Evolutionary conservation across 495 filamentous ascomycete species (phyloP).

Genomic region (Ramalina peruviana): DNA sequence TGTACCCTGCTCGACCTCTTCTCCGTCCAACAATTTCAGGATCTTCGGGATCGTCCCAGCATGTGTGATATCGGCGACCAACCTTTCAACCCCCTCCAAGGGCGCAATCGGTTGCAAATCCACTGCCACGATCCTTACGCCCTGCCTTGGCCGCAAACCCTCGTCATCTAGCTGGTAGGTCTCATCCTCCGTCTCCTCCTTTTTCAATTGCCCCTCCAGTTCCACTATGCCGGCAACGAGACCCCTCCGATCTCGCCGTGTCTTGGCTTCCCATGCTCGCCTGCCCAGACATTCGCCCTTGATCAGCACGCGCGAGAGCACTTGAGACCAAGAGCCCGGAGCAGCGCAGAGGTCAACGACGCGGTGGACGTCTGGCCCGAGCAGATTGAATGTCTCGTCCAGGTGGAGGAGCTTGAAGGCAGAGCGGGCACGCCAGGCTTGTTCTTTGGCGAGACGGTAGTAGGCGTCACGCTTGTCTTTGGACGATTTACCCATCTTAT

Average conservation of each 20-base stretch:
- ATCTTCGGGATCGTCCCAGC: slow-evolving; percentile 85
- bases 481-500: slow-evolving; percentile 83
- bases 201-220: slow-evolving; percentile 13
- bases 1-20: slow-evolving; percentile 37
- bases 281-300: slow-evolving; percentile 83
- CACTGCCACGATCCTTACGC: slow-evolving; percentile 88
- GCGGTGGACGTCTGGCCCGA: slow-evolving; percentile 60
- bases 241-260: slow-evolving; percentile 39
- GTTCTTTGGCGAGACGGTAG: slow-evolving; percentile 93
- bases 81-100: slow-evolving; percentile 75
- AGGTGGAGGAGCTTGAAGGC: slow-evolving; percentile 96
- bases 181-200: slow-evolving; percentile 20
- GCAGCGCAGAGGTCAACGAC: slow-evolving; percentile 95
- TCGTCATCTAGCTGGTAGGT: neutral
- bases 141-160: slow-evolving; percentile 43
- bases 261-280: slow-evolving; percentile 70
- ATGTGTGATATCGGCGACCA: slow-evolving; percentile 93
- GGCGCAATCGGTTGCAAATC: slow-evolving; percentile 93
- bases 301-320: slow-evolving; percentile 81
- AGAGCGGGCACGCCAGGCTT: slow-evolving; percentile 91
- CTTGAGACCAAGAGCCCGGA: slow-evolving; percentile 92
- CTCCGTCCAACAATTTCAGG: slow-evolving; percentile 67
- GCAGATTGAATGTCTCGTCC: slow-evolving; percentile 92
- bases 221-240: slow-evolving; percentile 17
- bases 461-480: slow-evolving; percentile 98